Percentiles rank a stretch among this genome's conserved stretches.
Conservation (phyloP, 1,284 basidiomycete species). For the Prillingera fragicola region DNA sequence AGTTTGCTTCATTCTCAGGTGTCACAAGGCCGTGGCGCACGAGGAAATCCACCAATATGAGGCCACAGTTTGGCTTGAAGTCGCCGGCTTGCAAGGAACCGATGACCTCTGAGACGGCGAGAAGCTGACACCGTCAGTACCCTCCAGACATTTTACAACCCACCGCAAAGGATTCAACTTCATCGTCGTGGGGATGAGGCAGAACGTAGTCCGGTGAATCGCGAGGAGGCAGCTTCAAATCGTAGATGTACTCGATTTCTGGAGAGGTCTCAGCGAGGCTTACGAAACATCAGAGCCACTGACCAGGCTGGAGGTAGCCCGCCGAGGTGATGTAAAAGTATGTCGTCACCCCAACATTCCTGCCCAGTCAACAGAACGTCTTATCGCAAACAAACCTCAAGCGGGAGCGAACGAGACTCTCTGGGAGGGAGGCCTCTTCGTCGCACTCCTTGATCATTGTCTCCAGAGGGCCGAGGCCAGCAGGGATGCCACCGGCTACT, state of each 20-base stretch:
- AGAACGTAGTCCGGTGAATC: conserved; percentile 49
- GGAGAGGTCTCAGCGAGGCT: not conserved
- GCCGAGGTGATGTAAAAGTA: conserved; percentile 58
- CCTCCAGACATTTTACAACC: conserved; percentile 4
- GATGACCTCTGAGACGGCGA: conserved; percentile 43
- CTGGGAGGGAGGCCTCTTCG: conserved; percentile 80
- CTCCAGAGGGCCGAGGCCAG: conserved; percentile 68
- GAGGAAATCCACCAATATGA: conserved; percentile 56
- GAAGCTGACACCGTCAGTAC: conserved; percentile 27
- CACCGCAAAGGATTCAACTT: conserved; percentile 74
- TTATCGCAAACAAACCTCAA: conserved; percentile 52
- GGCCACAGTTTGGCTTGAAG: conserved; percentile 57
- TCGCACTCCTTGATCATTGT: conserved; percentile 84
- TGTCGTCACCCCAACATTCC: conserved; percentile 38
- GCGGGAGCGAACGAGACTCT: conserved; percentile 57
- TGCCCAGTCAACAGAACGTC: conserved; percentile 1
- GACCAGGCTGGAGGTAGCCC: conserved; percentile 72
- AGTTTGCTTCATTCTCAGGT: conserved; percentile 50
- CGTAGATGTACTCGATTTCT: conserved; percentile 61
- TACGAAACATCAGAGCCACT: conserved; percentile 2
- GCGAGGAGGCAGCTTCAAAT: conserved; percentile 61
- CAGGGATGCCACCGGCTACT: conserved; percentile 55
- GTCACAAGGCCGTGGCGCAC: conserved; percentile 54
- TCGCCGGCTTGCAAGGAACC: conserved; percentile 47
- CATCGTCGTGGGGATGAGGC: conserved; percentile 77